Evolutionary conservation across 805 yeast species (phyloP).

Genomic region (Kuraishia piskuri): DNA sequence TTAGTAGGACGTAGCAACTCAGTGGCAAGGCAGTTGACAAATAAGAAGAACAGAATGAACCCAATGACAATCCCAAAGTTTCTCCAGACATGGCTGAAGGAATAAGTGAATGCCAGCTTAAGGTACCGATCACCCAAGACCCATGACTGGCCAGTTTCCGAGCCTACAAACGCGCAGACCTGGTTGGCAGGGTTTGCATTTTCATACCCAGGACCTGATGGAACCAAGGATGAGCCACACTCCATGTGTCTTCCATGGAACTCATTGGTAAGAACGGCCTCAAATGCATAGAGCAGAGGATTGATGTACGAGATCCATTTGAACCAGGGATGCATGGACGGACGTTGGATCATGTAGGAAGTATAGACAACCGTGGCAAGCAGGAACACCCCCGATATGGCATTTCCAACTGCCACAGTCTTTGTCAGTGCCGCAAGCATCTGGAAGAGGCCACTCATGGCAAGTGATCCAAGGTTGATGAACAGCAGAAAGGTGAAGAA

Average conservation of each 20-base stretch:
- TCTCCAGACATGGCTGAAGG: slow-evolving; percentile 65
- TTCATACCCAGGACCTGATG: slow-evolving; percentile 48
- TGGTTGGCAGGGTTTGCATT: slow-evolving; percentile 27
- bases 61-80: slow-evolving; percentile 51
- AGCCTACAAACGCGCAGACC: slow-evolving; percentile 47
- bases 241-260: slow-evolving; percentile 46
- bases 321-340: slow-evolving; percentile 63
- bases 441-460: slow-evolving; percentile 45
- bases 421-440: slow-evolving; percentile 42
- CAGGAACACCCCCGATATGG: slow-evolving; percentile 47
- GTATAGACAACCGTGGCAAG: slow-evolving; percentile 47
- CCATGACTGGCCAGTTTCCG: slow-evolving; percentile 23
- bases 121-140: slow-evolving; percentile 49
- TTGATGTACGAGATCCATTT: slow-evolving; percentile 54
- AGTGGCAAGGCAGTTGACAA: slow-evolving; percentile 16
- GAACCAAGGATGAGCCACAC: slow-evolving; percentile 43
- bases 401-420: slow-evolving; percentile 47
- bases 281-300: slow-evolving; percentile 52
- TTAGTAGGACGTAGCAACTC: slow-evolving; percentile 16
- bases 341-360: slow-evolving; percentile 56
- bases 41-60: slow-evolving; percentile 31
- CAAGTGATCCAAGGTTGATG: slow-evolving; percentile 31
- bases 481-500: slow-evolving; percentile 45
- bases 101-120: slow-evolving; percentile 36
- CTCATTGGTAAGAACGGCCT: slow-evolving; percentile 57